Percentiles rank a stretch among this genome's conserved stretches.
phyloP scores from a whole-genome alignment of 2,329 filamentous ascomycete species.

The Cercospora sp. region DNA sequence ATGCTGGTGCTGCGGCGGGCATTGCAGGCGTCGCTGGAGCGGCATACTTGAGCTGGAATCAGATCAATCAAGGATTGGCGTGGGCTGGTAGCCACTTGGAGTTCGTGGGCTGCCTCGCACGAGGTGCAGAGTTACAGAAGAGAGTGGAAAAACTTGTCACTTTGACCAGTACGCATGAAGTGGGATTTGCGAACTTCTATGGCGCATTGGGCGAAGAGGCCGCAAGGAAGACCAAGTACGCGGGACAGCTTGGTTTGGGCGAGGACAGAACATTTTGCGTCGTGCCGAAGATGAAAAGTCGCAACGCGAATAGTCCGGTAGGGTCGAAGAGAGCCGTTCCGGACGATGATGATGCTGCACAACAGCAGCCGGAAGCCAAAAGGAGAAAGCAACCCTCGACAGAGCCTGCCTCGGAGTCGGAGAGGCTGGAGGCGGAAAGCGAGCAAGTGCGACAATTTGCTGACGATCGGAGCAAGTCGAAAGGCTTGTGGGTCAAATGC shows the following conservation, averaged over 20 bases:
- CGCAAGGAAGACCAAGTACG: constrained; percentile 51
- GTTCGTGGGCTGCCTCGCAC: constrained; percentile 86
- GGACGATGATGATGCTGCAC: constrained; percentile 1
- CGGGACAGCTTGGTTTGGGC: constrained; percentile 54
- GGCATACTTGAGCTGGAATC: constrained; percentile 81
- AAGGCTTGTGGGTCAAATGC: constrained; percentile 65
- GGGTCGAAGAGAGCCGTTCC: constrained; percentile 31
- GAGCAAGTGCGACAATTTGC: constrained; percentile 40
- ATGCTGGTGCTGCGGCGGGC: constrained; percentile 76
- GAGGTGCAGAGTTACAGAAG: constrained; percentile 76
- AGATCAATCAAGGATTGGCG: constrained; percentile 70
- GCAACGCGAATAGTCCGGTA: constrained; percentile 24
- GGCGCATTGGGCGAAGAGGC: constrained; percentile 72
- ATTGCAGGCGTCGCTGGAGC: constrained; percentile 81
- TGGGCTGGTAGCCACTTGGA: constrained; percentile 91
- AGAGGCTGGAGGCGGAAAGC: constrained; percentile 37
- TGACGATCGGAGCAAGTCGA: constrained; percentile 35
- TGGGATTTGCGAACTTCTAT: constrained; percentile 86
- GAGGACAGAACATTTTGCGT: constrained; percentile 86
- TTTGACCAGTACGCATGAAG: constrained; percentile 62
- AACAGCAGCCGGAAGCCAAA: constrained; percentile 2
- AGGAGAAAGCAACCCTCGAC: constrained; percentile 20
- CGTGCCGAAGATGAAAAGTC: constrained; percentile 53
- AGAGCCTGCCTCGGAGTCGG: constrained; percentile 22
- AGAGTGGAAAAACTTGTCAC: constrained; percentile 69